These are phyloP conservation scores for Aspergillus aculeatus DNA, from an alignment of 2,329 filamentous ascomycete genomes.

Conservation along the genomic window DNA sequence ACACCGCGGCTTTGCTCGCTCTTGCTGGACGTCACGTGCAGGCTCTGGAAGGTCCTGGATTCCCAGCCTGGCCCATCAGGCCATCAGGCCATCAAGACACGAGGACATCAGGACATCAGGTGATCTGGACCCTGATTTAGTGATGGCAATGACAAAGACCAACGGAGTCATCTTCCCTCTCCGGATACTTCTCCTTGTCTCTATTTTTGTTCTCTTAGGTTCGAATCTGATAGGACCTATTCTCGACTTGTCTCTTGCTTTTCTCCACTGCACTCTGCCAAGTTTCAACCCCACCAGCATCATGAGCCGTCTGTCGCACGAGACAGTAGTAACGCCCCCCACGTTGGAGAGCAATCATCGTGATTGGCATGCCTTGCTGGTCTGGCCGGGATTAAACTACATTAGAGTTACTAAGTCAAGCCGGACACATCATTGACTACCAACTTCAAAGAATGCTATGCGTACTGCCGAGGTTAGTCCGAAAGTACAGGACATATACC, in stretches of 20 bases:
- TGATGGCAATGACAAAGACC: not conserved
- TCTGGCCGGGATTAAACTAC: constrained; percentile 4
- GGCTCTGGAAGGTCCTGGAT: not conserved
- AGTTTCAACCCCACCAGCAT: not conserved
- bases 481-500: not conserved
- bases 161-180: not conserved
- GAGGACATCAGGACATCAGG: not conserved
- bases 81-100: not conserved
- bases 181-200: not conserved
- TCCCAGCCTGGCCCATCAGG: not conserved
- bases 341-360: not conserved
- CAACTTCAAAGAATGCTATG: not conserved
- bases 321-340: not conserved
- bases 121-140: not conserved
- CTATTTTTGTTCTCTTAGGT: not conserved
- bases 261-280: not conserved
- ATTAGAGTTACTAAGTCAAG: not conserved
- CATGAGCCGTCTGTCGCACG: not conserved
- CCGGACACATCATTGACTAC: not conserved
- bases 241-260: not conserved
- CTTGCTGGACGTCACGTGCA: constrained; percentile 13
- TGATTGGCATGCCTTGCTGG: constrained; percentile 4
- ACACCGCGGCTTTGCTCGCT: constrained; percentile 13
- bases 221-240: not conserved
- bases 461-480: not conserved